Evolutionary conservation across 768 basidiomycete genomes (phyloP), one percentile per base, ranked within the genome.

Genomic region (Suillus plorans): DNA sequence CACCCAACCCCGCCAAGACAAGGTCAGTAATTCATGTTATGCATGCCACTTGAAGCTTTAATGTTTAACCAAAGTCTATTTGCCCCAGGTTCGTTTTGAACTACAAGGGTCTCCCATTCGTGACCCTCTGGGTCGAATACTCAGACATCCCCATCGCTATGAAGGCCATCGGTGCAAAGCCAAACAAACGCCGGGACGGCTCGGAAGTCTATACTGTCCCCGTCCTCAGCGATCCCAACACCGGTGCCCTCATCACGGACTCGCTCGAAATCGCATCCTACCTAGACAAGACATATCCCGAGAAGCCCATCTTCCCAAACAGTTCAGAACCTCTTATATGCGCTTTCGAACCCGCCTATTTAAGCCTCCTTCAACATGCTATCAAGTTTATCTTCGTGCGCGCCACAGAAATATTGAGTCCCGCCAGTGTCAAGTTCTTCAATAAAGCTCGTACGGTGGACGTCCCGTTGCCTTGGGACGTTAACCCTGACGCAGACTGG

Each of bases 351-450:
- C 37, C 66, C 0, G 67, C 71, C 1, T 1, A 63, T 45, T 2
- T 5, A 0, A 63, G n/a, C 4, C 22, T 70, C 18, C 5, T 0
- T 7, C 50, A 45, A 25, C 49, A 28, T 16, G 61, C 69, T 0
- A 39, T 72, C 6, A 63, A 70, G 42, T 45, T 67, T 14, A 56
- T 69, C 60, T 5, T 73, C 57, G 37, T 77, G 25, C 74, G 75
- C n/a, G 28, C 67, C 1, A 67, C 69, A 16, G 56, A 70, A 16
- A 66, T 74, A 45, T 65, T 85, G 63, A 77, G 73, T 36, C 71
- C 76, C 5, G 67, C 63, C 44, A 82, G 81, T 63, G 64, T 65
- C 45, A 74, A 70, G 36, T 80, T 79, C 69, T 86, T 82, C 66
- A 68, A 78, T 22, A 56, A 63, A 22, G 80, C 77, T 5, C 70